These are phyloP conservation scores for Populus euphratica DNA, from an alignment of 345 rosid genomes.

Conservation along the genomic window DNA sequence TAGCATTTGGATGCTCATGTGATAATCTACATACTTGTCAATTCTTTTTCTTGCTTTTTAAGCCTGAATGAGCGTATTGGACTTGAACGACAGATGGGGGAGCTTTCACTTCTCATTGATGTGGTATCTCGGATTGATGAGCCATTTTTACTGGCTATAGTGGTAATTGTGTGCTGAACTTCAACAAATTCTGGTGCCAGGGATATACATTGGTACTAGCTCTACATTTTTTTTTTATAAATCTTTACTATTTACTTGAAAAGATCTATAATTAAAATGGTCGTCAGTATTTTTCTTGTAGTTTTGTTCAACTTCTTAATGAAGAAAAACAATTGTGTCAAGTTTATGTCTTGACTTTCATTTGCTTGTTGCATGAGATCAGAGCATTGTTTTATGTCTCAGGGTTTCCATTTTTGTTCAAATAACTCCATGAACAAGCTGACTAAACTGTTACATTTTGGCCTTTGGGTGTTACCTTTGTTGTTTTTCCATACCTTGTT, in stretches of 20 bases:
- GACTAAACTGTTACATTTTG: not conserved
- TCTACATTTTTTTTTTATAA: conserved; percentile 73
- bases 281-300: not conserved
- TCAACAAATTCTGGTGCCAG: conserved; percentile 95
- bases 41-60: conserved; percentile 20
- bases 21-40: conserved; percentile 19
- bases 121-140: conserved; percentile 86
- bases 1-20: conserved; percentile 45
- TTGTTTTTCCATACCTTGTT: not conserved
- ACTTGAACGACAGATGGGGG: conserved; percentile 75
- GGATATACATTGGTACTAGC: conserved; percentile 93
- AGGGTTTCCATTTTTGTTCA: not conserved
- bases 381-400: conserved; percentile 2
- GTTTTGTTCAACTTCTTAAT: not conserved
- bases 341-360: not conserved
- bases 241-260: conserved; percentile 29
- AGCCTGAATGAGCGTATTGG: conserved; percentile 35
- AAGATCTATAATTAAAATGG: conserved; percentile 24
- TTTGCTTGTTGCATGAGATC: conserved; percentile 1
- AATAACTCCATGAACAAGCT: not conserved
- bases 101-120: conserved; percentile 84
- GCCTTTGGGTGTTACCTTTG: not conserved
- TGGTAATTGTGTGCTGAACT: conserved; percentile 99
- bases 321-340: not conserved
- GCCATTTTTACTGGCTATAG: conserved; percentile 95